Evolutionary conservation across 73 alveolate species (phyloP).

Genomic region (Paramecium sonneborni): DNA sequence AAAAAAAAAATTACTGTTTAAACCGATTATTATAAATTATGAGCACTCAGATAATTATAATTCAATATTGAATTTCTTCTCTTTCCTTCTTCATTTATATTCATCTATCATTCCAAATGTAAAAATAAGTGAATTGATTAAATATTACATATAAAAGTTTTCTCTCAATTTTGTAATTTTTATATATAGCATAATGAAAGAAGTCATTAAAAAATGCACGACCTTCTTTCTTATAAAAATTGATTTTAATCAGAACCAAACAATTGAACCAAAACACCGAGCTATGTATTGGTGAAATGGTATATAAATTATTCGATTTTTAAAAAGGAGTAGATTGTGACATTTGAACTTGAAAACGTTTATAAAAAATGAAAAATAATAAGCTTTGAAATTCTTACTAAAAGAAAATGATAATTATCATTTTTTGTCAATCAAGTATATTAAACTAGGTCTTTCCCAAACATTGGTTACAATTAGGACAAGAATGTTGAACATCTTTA

Average conservation of each 20-base stretch:
- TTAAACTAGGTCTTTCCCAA: neutral
- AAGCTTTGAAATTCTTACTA: neutral
- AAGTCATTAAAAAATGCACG: neutral
- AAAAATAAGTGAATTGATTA: too few species aligned
- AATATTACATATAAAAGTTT: too few species aligned
- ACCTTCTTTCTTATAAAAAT: neutral
- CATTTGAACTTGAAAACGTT: neutral
- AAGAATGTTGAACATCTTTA: neutral
- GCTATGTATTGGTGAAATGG: neutral
- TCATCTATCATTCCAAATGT: neutral
- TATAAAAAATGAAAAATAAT: neutral
- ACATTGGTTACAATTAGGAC: conserved; percentile 30
- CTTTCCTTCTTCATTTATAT: neutral
- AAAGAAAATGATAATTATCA: neutral
- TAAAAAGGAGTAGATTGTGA: neutral
- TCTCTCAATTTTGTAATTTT: neutral
- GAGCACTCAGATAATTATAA: neutral
- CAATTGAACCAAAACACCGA: neutral
- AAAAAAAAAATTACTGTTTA: neutral
- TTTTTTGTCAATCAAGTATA: conserved; percentile 7
- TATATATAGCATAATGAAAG: neutral
- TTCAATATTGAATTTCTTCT: neutral
- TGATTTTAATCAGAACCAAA: neutral
- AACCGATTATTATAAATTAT: neutral
- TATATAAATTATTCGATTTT: neutral